Evolutionary conservation across 164 flowering plant genomes (phyloP).

Genomic region (Akebia trifoliata): DNA sequence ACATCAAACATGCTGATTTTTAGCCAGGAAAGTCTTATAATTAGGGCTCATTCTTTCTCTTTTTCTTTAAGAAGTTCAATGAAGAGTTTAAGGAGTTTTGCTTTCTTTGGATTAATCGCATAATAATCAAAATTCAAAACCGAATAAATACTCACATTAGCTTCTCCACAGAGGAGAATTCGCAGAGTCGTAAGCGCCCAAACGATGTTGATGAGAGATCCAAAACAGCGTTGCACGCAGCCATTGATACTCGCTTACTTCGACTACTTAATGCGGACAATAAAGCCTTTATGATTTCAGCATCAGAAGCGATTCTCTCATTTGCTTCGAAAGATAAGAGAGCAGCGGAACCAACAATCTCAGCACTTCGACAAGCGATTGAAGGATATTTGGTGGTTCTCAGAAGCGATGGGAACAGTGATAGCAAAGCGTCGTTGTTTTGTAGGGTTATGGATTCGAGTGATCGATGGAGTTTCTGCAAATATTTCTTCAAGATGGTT

Average conservation of each 20-base stretch:
- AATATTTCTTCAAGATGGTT: slow-evolving; percentile 26
- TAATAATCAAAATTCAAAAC: not conserved
- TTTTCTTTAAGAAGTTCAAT: not conserved
- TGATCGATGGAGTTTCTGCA: slow-evolving; percentile 25
- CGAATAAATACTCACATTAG: slow-evolving; percentile 47
- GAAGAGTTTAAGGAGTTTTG: not conserved
- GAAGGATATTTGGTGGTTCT: slow-evolving; percentile 4
- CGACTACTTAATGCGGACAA: slow-evolving; percentile 20
- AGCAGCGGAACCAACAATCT: slow-evolving; percentile 47
- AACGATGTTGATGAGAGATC: slow-evolving; percentile 47
- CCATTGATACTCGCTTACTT: slow-evolving; percentile 17
- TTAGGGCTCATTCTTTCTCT: not conserved
- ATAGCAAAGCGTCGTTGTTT: slow-evolving; percentile 25
- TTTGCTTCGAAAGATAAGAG: slow-evolving; percentile 45
- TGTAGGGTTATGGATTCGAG: slow-evolving; percentile 7
- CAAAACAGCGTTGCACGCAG: slow-evolving; percentile 55
- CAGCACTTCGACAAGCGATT: slow-evolving; percentile 14
- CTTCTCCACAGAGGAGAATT: slow-evolving; percentile 31
- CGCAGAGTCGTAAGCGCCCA: slow-evolving; percentile 35
- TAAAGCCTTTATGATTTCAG: slow-evolving; percentile 34
- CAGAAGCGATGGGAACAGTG: slow-evolving; percentile 42
- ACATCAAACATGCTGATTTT: not conserved
- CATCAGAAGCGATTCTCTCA: slow-evolving; percentile 37
- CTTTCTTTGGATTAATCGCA: no score
- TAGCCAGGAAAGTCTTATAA: not conserved